Conservation (phyloP, 1,139 yeast species). For the Candida frijolesensis region DNA sequence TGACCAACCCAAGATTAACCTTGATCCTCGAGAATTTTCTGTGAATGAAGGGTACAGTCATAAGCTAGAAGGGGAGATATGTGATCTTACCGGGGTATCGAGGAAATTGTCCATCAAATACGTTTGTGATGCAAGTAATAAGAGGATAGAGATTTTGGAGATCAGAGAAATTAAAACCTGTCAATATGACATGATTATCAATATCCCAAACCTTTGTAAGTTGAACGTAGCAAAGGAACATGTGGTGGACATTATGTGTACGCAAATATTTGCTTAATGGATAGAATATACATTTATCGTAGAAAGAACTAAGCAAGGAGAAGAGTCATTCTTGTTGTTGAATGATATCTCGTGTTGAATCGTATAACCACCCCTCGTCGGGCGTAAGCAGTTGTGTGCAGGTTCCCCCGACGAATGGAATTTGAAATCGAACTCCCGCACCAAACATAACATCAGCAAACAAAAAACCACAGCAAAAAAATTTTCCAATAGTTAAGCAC, state of each 20-base stretch:
- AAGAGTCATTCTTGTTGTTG: too few species aligned
- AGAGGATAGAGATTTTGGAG: constrained; percentile 37
- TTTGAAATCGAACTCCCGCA: neutral
- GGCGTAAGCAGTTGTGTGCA: neutral
- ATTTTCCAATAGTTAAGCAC: neutral
- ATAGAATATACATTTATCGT: neutral
- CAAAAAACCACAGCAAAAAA: neutral
- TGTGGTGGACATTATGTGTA: constrained; percentile 46
- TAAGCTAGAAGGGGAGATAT: constrained; percentile 62
- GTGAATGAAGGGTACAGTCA: constrained; percentile 37
- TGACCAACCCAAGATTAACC: constrained; percentile 12
- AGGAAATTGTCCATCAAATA: constrained; percentile 68
- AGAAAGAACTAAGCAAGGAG: too few species aligned
- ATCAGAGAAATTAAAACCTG: constrained; percentile 74
- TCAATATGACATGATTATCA: constrained; percentile 63
- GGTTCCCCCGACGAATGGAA: neutral
- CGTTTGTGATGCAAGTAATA: constrained; percentile 55
- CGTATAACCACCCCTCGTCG: neutral
- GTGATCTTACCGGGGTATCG: constrained; percentile 70
- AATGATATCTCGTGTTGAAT: neutral
- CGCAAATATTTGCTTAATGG: constrained; percentile 22
- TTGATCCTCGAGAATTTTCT: constrained; percentile 21
- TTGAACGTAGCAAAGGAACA: constrained; percentile 39
- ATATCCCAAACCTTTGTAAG: constrained; percentile 60
- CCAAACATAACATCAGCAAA: neutral